Percentiles rank a stretch among this genome's conserved stretches.
Evolutionary conservation across 768 basidiomycete species (phyloP).

Genomic region (Arthromyces matolae): DNA sequence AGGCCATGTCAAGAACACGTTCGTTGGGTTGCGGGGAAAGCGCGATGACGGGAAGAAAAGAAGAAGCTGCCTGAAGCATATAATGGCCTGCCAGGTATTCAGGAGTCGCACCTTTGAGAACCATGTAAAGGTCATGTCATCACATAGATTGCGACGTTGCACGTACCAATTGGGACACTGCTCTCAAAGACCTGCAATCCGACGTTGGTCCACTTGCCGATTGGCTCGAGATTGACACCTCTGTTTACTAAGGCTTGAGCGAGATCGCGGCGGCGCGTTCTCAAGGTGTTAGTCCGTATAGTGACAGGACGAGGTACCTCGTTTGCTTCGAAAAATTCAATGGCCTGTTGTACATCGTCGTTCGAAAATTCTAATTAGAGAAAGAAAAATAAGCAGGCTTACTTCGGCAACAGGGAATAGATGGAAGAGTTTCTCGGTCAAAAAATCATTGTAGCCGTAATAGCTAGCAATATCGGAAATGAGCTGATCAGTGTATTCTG

Average conservation of each 20-base stretch:
- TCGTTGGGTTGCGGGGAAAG: conserved; percentile 90
- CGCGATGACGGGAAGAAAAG: conserved; percentile 98
- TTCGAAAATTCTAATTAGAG: conserved; percentile 4
- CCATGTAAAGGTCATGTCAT: conserved; percentile 1
- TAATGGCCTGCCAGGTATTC: conserved; percentile 99
- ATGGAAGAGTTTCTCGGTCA: conserved; percentile 91
- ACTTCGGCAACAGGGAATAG: conserved; percentile 93
- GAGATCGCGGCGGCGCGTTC: conserved; percentile 88
- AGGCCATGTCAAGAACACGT: conserved; percentile 96
- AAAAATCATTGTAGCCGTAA: conserved; percentile 96
- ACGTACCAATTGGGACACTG: conserved; percentile 82
- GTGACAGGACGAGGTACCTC: conserved; percentile 95
- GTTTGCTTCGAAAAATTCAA: conserved; percentile 98
- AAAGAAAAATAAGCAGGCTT: conserved; percentile 16
- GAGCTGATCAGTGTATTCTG: conserved; percentile 88
- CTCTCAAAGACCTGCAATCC: conserved; percentile 98
- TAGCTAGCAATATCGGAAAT: conserved; percentile 89
- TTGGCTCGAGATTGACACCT: conserved; percentile 95
- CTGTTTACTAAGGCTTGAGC: conserved; percentile 92
- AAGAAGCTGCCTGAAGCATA: conserved; percentile 98
- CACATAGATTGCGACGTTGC: background rate
- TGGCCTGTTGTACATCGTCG: too few species aligned
- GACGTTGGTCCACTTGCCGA: conserved; percentile 99
- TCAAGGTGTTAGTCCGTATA: conserved; percentile 95
- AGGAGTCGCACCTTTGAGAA: conserved; percentile 76